These are phyloP conservation scores for Claviceps purpurea DNA, from an alignment of 2,329 filamentous ascomycete species.

Conservation along the genomic window DNA sequence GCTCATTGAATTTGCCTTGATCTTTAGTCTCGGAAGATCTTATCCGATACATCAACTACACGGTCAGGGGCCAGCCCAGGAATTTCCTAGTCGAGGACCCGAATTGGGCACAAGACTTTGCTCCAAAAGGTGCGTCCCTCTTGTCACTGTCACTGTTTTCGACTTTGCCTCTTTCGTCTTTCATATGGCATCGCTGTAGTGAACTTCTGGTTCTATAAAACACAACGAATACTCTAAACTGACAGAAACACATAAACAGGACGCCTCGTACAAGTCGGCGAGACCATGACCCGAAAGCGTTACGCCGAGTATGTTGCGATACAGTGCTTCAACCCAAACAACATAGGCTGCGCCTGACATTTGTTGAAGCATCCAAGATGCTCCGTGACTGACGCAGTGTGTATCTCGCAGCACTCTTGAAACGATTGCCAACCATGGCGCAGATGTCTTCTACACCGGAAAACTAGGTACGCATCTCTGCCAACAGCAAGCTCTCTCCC, in stretches of 20 bases:
- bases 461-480: conserved; percentile 36
- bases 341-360: too few species aligned
- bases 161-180: background rate
- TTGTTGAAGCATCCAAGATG: background rate
- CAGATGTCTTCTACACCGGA: conserved; percentile 62
- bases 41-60: conserved; percentile 54
- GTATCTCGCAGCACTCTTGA: conserved; percentile 46
- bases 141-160: too few species aligned
- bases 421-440: conserved; percentile 58
- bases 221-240: conserved; percentile 1
- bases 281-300: conserved; percentile 66
- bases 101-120: conserved; percentile 78
- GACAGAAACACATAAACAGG: conserved; percentile 21
- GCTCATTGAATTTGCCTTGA: background rate
- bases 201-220: background rate
- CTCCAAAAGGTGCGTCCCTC: conserved; percentile 47
- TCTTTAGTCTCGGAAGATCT: conserved; percentile 54
- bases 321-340: background rate
- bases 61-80: conserved; percentile 14
- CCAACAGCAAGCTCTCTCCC: background rate
- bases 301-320: conserved; percentile 44
- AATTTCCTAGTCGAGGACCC: conserved; percentile 65
- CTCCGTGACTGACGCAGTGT: background rate
- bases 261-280: conserved; percentile 54
- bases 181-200: background rate